Evolutionary conservation across 176 grass and related monocot genomes (phyloP).

Genomic region (Zea luxurians): DNA sequence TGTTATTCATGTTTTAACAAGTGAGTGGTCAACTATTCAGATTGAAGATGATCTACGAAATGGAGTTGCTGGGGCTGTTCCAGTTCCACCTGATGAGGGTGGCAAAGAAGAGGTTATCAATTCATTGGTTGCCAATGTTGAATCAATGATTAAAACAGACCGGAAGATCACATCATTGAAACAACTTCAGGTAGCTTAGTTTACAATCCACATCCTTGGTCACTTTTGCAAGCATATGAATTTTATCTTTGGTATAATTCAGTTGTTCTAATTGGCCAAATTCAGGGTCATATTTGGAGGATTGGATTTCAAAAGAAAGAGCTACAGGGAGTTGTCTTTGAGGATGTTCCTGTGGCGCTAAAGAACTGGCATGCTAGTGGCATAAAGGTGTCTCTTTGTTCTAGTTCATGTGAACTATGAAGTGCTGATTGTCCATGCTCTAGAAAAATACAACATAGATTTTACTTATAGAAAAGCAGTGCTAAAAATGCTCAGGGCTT

Average conservation of each 20-base stretch:
- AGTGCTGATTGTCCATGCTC: neutral
- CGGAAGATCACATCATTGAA: slow-evolving; percentile 92
- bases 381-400: slow-evolving; percentile 58
- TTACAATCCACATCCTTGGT: slow-evolving; percentile 19
- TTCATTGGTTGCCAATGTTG: slow-evolving; percentile 82
- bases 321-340: slow-evolving; percentile 82
- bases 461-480: neutral
- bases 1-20: slow-evolving; percentile 40
- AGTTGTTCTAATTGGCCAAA: slow-evolving; percentile 29
- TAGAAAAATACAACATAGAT: neutral
- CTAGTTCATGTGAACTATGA: slow-evolving; percentile 2
- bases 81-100: slow-evolving; percentile 61
- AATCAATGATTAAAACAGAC: slow-evolving; percentile 94
- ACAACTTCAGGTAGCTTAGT: slow-evolving; percentile 88
- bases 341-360: slow-evolving; percentile 81
- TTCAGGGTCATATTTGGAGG: slow-evolving; percentile 98
- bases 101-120: slow-evolving; percentile 69
- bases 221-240: slow-evolving; percentile 23
- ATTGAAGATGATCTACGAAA: slow-evolving; percentile 76
- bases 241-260: slow-evolving; percentile 13
- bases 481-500: neutral
- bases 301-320: slow-evolving; percentile 85
- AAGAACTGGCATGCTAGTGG: slow-evolving; percentile 80
- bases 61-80: slow-evolving; percentile 60
- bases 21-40: slow-evolving; percentile 44